A percentile compares a stretch with the other conserved stretches of the same genome.
These are phyloP conservation scores for Fusarium chlamydosporum DNA, from an alignment of 2,329 filamentous ascomycete genomes.

Conservation along the genomic window DNA sequence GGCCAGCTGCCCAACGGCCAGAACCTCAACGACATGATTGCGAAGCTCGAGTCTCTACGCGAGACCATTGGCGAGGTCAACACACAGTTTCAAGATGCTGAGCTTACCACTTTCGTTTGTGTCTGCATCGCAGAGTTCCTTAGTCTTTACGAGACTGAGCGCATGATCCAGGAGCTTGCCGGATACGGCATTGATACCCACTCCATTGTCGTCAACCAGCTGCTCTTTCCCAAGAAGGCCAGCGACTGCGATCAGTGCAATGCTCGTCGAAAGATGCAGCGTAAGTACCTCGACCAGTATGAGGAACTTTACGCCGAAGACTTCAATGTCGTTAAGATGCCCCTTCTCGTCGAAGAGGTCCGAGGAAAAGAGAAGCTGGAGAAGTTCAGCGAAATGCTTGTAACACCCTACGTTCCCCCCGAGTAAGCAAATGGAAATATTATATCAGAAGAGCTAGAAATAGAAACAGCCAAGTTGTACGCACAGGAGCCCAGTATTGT, in stretches of 20 bases:
- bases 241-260: conserved; percentile 96
- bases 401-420: conserved; percentile 81
- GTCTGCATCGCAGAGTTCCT: conserved; percentile 99
- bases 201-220: conserved; percentile 97
- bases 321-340: conserved; percentile 99
- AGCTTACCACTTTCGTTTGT: conserved; percentile 96
- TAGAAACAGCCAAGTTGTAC: conserved; percentile 1
- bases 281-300: conserved; percentile 98
- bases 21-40: conserved; percentile 90
- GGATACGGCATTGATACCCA: conserved; percentile 96
- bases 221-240: conserved; percentile 89
- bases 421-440: conserved; percentile 52
- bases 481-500: conserved; percentile 7
- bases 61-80: conserved; percentile 97
- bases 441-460: conserved; percentile 1
- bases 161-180: conserved; percentile 98
- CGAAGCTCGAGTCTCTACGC: conserved; percentile 93
- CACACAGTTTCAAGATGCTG: conserved; percentile 96
- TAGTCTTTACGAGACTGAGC: conserved; percentile 96
- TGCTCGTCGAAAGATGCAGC: conserved; percentile 96
- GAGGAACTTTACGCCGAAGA: conserved; percentile 96
- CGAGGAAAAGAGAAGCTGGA: conserved; percentile 94
- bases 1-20: conserved; percentile 87
- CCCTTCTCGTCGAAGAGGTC: conserved; percentile 93
- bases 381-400: conserved; percentile 88